phyloP scores from a whole-genome alignment of 345 rosid genomes.

The Eucalyptus melliodora region DNA sequence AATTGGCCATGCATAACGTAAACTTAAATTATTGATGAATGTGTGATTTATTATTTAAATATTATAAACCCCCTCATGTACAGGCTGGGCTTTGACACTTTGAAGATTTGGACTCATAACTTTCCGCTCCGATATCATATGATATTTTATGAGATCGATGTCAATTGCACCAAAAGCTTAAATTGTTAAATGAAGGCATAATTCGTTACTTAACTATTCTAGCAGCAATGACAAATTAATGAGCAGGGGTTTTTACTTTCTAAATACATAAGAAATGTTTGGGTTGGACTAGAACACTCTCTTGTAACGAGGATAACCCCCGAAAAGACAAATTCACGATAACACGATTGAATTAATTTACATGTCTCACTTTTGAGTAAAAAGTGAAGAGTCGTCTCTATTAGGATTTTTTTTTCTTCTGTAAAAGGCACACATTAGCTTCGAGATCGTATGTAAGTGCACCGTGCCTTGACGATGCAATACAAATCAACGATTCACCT shows the following conservation, averaged over 20 bases:
- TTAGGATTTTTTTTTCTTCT: rapidly evolving
- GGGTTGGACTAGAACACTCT: not conserved
- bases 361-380: not conserved
- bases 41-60: not conserved
- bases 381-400: not conserved
- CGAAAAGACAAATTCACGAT: not conserved
- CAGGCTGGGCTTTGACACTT: not conserved
- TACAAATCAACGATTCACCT: not conserved
- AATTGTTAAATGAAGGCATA: rapidly evolving
- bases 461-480: not conserved
- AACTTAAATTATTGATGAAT: not conserved
- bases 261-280: not conserved
- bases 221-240: not conserved
- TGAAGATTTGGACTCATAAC: not conserved
- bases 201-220: not conserved
- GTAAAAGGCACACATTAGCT: not conserved
- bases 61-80: not conserved
- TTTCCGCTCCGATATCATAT: rapidly evolving
- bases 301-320: not conserved
- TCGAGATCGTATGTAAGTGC: not conserved
- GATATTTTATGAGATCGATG: not conserved
- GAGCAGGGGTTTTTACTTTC: not conserved
- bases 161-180: not conserved
- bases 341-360: not conserved
- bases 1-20: not conserved